phyloP scores from a whole-genome alignment of 1,284 basidiomycete species.

The Boletellus deceptivus region DNA sequence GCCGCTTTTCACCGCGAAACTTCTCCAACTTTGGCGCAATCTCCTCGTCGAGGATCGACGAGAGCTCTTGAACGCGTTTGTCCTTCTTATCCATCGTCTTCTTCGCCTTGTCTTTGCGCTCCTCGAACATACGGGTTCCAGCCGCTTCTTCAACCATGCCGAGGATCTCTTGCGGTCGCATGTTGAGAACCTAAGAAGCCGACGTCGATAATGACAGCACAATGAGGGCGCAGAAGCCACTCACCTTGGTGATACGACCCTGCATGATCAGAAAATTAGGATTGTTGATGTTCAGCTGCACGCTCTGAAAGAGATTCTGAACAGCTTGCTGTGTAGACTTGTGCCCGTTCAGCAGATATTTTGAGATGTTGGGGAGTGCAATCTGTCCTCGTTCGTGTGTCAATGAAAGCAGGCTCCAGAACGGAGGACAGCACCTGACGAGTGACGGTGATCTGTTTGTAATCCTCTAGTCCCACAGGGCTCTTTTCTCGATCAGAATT shows the following conservation, averaged over 20 bases:
- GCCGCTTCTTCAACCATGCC: conserved; percentile 99
- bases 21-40: conserved; percentile 95
- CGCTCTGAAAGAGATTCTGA: conserved; percentile 94
- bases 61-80: conserved; percentile 92
- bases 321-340: conserved; percentile 87
- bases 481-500: conserved; percentile 91
- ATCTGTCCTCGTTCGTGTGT: conserved; percentile 52
- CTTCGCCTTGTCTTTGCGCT: conserved; percentile 95
- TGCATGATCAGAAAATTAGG: conserved; percentile 99
- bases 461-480: conserved; percentile 83
- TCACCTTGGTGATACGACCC: conserved; percentile 88
- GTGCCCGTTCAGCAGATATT: conserved; percentile 97
- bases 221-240: conserved; percentile 6
- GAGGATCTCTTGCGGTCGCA: conserved; percentile 97
- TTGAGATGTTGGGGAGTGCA: conserved; percentile 90
- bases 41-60: conserved; percentile 79
- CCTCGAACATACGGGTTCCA: conserved; percentile 99
- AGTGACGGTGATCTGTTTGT: conserved; percentile 92
- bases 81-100: conserved; percentile 99
- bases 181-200: conserved; percentile 75
- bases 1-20: conserved; percentile 86
- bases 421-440: conserved; percentile 66
- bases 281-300: conserved; percentile 99
- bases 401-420: conserved; percentile 8
- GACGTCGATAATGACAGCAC: not conserved